Evolutionary conservation across 1,284 basidiomycete genomes (phyloP), one percentile per base, ranked within the genome.

Genomic region (Cryptococcus sp.): DNA sequence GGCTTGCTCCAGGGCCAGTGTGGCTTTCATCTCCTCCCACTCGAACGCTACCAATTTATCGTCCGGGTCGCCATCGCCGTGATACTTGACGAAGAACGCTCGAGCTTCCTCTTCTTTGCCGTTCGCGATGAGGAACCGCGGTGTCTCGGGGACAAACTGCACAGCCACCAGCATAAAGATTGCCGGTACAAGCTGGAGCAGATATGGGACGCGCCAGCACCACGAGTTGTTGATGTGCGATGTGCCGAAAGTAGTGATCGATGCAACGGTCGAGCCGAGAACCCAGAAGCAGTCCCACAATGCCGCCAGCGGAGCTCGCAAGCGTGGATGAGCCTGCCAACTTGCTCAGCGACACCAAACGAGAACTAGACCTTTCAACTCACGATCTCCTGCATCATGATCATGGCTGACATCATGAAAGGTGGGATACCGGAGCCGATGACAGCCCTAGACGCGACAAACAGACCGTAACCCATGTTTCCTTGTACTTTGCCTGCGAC

Each of bases 31-130:
- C 76, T 91, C 87, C 64, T 85, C 83, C 66, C 80, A 88, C 71
- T 90, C 89, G 56, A 89, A 83, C 42, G 84, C 80, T 42, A 90
- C 89, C 23, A 90, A 81, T 48, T 84, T 83, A 60, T 85, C 78
- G 39, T 80, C 77, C 42, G 73, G 78, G 68, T 89, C 80, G 27
- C 89, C 89, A 22, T 79, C 73, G 53, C 87, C 88, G 67, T 90
- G 89, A n/a, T 90, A 82, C 69, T 89, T 87, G 16, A 88, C 85
- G 25, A 91, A 82, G 63, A 90, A 84, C 63, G 86, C 80, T n/a
- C 88, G 81, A 0, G 89, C 89, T 66, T 90, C 87, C 0, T 81
- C 82, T 53, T 87, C 84, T 7, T 61, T 57, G 23, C 65, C 62
- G n/a, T 65, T 60, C 6, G 64, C 59, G 23, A 66, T 57, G 17